Percentiles rank a stretch among this genome's conserved stretches.
phyloP scores from a whole-genome alignment of 2,329 filamentous ascomycete species.

The Coniochaeta ligniaria region DNA sequence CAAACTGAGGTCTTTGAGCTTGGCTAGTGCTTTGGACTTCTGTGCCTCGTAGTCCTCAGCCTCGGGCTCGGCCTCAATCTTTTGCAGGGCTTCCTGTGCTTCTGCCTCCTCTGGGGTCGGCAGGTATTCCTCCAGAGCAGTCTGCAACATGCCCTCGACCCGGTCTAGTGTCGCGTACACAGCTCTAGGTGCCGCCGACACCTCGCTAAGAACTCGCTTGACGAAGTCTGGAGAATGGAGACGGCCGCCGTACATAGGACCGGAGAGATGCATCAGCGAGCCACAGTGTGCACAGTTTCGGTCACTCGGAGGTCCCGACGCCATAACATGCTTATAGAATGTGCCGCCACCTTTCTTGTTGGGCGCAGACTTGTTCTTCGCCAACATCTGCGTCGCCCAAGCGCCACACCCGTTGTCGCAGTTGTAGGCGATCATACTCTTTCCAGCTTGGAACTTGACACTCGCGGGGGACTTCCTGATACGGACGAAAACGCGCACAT shows the following conservation, averaged over 20 bases:
- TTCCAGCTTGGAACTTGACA: constrained; percentile 85
- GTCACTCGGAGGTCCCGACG: constrained; percentile 61
- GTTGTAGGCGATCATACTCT: constrained; percentile 87
- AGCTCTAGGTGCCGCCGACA: constrained; percentile 58
- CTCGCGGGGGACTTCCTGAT: constrained; percentile 72
- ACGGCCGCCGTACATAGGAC: constrained; percentile 91
- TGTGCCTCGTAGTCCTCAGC: constrained; percentile 28
- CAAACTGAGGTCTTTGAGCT: constrained; percentile 39
- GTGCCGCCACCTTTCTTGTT: constrained; percentile 64
- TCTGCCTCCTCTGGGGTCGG: constrained; percentile 19
- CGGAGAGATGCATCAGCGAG: constrained; percentile 76
- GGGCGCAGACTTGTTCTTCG: constrained; percentile 56
- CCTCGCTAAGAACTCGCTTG: constrained; percentile 64
- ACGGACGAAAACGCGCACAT: constrained; percentile 80
- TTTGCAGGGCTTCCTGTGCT: constrained; percentile 15
- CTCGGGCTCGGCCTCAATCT: constrained; percentile 7
- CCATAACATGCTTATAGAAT: constrained; percentile 73
- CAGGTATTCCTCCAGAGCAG: constrained; percentile 70
- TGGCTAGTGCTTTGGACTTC: constrained; percentile 17
- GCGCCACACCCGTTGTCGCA: constrained; percentile 90
- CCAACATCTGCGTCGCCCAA: constrained; percentile 76
- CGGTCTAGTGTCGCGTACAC: constrained; percentile 74
- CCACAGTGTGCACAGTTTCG: constrained; percentile 76
- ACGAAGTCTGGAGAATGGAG: constrained; percentile 83
- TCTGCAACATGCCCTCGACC: constrained; percentile 86